Conservation (phyloP, 352 stramenopile genomes). For the Phytophthora brassicae region DNA sequence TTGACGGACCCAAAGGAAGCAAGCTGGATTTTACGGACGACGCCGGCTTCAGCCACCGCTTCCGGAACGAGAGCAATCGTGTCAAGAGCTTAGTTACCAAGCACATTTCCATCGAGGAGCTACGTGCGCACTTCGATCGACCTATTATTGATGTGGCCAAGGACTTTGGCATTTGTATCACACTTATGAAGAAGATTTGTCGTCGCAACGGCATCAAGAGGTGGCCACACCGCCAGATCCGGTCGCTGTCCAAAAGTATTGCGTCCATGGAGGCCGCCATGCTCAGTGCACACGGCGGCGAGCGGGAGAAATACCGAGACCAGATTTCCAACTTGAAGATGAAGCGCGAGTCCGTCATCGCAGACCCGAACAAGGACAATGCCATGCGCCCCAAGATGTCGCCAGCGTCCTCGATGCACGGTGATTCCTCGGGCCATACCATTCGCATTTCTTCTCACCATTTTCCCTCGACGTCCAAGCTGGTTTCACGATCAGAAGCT, state of each 20-base stretch:
- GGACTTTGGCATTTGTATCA: constrained; percentile 90
- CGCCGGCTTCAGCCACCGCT: constrained; percentile 70
- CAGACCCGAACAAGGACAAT: constrained; percentile 85
- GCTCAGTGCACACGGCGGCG: constrained; percentile 75
- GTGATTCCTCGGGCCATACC: constrained; percentile 4
- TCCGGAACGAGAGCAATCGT: constrained; percentile 85
- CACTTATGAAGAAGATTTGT: constrained; percentile 90
- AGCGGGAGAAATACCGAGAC: constrained; percentile 85
- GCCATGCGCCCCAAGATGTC: constrained; percentile 51
- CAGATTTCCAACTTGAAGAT: constrained; percentile 82
- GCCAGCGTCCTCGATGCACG: constrained; percentile 22
- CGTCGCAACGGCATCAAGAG: constrained; percentile 74
- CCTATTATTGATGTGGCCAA: constrained; percentile 90
- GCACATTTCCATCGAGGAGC: constrained; percentile 87
- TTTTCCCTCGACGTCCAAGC: constrained; percentile 15
- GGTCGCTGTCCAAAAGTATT: constrained; percentile 87
- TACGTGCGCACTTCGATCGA: constrained; percentile 83
- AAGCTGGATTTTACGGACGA: constrained; percentile 80
- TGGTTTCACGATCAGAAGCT: constrained; percentile 27
- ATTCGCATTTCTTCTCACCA: constrained; percentile 8
- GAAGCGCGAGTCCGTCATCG: constrained; percentile 87
- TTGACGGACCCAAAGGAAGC: constrained; percentile 66
- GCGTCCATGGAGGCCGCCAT: constrained; percentile 87
- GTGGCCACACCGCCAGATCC: constrained; percentile 82
- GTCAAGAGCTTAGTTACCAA: constrained; percentile 88